Conservation (phyloP, 2,329 filamentous ascomycete genomes). For the Lecanicillium sp. region DNA sequence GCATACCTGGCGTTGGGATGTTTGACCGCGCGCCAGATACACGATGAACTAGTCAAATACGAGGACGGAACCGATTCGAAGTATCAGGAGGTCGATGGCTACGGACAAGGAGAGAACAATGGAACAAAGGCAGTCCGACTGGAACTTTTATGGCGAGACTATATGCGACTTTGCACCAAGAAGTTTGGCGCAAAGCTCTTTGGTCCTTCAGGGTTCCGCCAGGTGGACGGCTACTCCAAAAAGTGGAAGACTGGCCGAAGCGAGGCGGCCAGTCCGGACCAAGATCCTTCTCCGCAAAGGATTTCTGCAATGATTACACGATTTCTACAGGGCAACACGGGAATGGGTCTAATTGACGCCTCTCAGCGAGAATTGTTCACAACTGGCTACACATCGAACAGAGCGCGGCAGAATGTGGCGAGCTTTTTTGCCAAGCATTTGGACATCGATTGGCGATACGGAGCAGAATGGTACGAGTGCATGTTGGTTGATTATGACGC, state of each 20-base stretch:
- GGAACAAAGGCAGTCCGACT: conserved; percentile 65
- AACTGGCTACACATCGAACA: conserved; percentile 74
- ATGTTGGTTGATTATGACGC: conserved; percentile 71
- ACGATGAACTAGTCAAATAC: conserved; percentile 59
- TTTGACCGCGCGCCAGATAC: conserved; percentile 66
- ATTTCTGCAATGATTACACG: conserved; percentile 47
- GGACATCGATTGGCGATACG: conserved; percentile 71
- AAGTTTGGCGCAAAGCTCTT: conserved; percentile 66
- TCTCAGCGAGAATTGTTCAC: conserved; percentile 66
- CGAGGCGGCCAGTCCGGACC: conserved; percentile 26
- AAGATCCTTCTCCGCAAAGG: conserved; percentile 36
- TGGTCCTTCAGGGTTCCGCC: conserved; percentile 55
- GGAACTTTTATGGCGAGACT: conserved; percentile 73
- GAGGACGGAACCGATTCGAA: conserved; percentile 53
- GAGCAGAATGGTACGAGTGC: conserved; percentile 77
- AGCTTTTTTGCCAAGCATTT: conserved; percentile 69
- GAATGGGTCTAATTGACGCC: conserved; percentile 72
- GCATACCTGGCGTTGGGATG: conserved; percentile 67
- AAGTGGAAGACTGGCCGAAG: conserved; percentile 44
- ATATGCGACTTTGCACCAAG: conserved; percentile 68
- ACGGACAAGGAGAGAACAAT: conserved; percentile 63
- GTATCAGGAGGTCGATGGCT: conserved; percentile 45
- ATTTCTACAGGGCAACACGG: conserved; percentile 62
- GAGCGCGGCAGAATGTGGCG: conserved; percentile 70
- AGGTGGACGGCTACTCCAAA: conserved; percentile 33